Evolutionary conservation across 495 filamentous ascomycete species (phyloP).

Genomic region (Aspergillus kassunensis): DNA sequence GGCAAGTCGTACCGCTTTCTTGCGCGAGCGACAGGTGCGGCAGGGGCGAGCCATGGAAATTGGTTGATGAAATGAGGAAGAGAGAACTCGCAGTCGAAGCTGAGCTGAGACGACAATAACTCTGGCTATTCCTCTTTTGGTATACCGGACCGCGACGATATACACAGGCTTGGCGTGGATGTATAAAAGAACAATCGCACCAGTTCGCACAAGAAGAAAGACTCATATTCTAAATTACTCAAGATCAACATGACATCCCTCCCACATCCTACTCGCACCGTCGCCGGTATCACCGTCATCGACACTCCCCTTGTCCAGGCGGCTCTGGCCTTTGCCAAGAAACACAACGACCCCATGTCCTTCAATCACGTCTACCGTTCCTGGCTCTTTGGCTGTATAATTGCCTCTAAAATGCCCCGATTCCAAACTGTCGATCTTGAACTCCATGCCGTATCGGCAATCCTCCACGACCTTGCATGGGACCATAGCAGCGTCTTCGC

Average conservation of each 20-base stretch:
- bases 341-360: not conserved
- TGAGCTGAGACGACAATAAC: no score
- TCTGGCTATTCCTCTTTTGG: no score
- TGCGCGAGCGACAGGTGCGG: not conserved
- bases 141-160: no score
- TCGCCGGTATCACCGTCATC: not conserved
- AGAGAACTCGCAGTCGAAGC: no score
- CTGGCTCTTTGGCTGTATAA: not conserved
- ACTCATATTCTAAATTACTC: no score
- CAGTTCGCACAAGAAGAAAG: no score
- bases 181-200: no score
- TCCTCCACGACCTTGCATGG: constrained; percentile 4
- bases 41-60: not conserved
- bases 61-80: no score
- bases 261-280: not conserved
- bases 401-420: not conserved
- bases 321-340: not conserved
- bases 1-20: not conserved
- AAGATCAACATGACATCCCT: not conserved
- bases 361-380: not conserved
- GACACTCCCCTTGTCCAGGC: not conserved
- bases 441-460: not conserved
- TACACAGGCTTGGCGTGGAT: no score
- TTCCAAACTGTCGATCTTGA: not conserved
- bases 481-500: not conserved